These are phyloP conservation scores for Penicillium egyptiacum DNA, from an alignment of 495 filamentous ascomycete species.

Conservation along the genomic window DNA sequence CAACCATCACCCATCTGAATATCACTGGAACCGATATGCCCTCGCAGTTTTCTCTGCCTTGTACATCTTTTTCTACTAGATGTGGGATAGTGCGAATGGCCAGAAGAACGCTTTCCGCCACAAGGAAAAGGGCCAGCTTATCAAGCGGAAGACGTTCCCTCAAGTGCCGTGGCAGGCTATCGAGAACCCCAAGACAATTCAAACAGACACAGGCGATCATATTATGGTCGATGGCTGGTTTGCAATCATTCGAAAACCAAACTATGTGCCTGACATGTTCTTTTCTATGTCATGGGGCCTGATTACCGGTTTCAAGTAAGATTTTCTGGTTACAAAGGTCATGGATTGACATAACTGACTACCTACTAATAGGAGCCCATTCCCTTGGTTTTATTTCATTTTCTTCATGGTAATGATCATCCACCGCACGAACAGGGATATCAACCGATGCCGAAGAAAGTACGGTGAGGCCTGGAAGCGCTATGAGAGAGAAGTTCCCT, in stretches of 20 bases:
- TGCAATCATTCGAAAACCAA: conserved; percentile 81
- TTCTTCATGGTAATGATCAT: conserved; percentile 90
- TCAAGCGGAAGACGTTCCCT: conserved; percentile 79
- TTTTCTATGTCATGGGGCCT: conserved; percentile 70
- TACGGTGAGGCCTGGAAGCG: conserved; percentile 90
- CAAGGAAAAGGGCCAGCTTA: conserved; percentile 69
- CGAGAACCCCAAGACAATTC: conserved; percentile 75
- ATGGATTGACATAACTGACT: background rate
- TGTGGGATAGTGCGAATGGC: conserved; percentile 86
- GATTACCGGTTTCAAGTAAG: conserved; percentile 57
- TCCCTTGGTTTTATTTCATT: conserved; percentile 92
- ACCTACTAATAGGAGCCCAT: conserved; percentile 25
- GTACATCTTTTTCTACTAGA: conserved; percentile 85
- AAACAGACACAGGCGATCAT: conserved; percentile 68
- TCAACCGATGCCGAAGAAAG: conserved; percentile 73
- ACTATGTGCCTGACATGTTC: conserved; percentile 85
- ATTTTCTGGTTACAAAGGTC: background rate
- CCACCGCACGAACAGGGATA: conserved; percentile 81
- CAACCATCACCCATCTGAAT: conserved; percentile 74
- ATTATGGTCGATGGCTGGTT: conserved; percentile 94
- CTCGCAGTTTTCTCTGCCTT: conserved; percentile 58
- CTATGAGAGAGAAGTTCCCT: conserved; percentile 83
- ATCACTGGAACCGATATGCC: conserved; percentile 67
- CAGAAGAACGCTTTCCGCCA: conserved; percentile 93
- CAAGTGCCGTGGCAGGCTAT: conserved; percentile 80